phyloP scores from a whole-genome alignment of 805 yeast genomes.

The Metschnikowia picachoensis region DNA sequence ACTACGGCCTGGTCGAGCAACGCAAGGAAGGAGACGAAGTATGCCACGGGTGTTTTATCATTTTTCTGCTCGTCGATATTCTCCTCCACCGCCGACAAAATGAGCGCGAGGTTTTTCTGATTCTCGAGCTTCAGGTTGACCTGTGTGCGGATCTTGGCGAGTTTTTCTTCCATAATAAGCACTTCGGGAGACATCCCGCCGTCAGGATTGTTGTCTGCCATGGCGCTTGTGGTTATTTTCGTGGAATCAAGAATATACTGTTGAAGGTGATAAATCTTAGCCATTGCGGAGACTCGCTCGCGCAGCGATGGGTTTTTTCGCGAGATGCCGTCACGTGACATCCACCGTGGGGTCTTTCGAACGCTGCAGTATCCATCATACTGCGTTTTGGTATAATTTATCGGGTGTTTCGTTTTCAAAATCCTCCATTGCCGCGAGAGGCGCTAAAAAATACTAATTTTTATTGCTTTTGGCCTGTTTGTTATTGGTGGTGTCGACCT shows the following conservation, averaged over 20 bases:
- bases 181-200: slow-evolving; percentile 33
- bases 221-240: neutral
- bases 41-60: slow-evolving; percentile 67
- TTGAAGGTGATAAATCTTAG: too few species aligned
- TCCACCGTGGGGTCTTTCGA: neutral
- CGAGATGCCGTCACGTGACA: slow-evolving; percentile 14
- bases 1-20: slow-evolving; percentile 68
- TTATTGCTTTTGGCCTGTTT: neutral
- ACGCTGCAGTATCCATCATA: neutral
- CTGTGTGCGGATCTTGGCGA: slow-evolving; percentile 68
- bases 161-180: slow-evolving; percentile 57
- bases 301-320: slow-evolving; percentile 6
- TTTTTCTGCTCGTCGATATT: slow-evolving; percentile 66
- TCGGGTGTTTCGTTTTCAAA: neutral
- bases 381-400: neutral
- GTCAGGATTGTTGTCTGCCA: slow-evolving; percentile 36
- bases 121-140: slow-evolving; percentile 75
- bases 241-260: too few species aligned
- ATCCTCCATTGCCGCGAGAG: neutral
- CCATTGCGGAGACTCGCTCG: neutral
- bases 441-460: neutral
- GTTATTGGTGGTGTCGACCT: neutral
- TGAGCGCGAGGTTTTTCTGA: slow-evolving; percentile 80
- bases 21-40: slow-evolving; percentile 79
- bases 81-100: slow-evolving; percentile 87